A percentile compares a stretch with the other conserved stretches of the same genome.
Evolutionary conservation across 2,329 filamentous ascomycete species (phyloP).

Genomic region (Neurospora sp.): DNA sequence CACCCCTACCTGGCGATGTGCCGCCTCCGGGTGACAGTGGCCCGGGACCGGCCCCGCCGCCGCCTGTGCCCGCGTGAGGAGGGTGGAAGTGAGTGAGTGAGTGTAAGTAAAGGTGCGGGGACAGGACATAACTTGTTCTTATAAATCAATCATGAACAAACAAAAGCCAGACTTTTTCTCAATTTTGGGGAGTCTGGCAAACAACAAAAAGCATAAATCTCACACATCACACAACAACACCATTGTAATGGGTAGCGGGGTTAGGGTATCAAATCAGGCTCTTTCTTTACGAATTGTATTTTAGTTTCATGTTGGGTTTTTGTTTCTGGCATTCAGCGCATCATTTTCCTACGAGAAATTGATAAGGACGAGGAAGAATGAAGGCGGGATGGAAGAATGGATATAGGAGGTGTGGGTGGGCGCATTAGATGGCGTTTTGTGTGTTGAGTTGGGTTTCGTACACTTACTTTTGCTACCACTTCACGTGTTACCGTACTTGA

Average conservation of each 20-base stretch:
- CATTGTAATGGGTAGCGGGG: not conserved
- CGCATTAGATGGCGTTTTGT: not conserved
- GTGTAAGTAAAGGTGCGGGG: not conserved
- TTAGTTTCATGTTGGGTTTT: not conserved
- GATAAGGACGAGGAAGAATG: not conserved
- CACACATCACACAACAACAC: not conserved
- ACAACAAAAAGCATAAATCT: not conserved
- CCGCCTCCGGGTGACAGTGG: constrained; percentile 3
- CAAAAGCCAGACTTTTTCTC: not conserved
- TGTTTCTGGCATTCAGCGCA: not conserved
- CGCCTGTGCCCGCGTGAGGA: constrained; percentile 21
- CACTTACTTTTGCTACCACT: not conserved
- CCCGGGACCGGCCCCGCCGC: constrained; percentile 26
- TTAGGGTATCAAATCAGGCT: not conserved
- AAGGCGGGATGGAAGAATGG: not conserved
- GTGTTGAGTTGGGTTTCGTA: not conserved
- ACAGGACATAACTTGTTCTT: not conserved
- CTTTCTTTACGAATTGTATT: not conserved
- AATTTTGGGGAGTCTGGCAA: not conserved
- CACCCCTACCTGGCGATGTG: constrained; percentile 10
- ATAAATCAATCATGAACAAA: not conserved
- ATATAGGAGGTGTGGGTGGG: not conserved
- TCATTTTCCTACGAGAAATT: not conserved
- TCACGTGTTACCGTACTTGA: not conserved
- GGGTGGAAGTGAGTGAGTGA: constrained; percentile 10